A percentile compares a stretch with the other conserved stretches of the same genome.
phyloP scores from a whole-genome alignment of 345 rosid species.

The Murraya koenigii region DNA sequence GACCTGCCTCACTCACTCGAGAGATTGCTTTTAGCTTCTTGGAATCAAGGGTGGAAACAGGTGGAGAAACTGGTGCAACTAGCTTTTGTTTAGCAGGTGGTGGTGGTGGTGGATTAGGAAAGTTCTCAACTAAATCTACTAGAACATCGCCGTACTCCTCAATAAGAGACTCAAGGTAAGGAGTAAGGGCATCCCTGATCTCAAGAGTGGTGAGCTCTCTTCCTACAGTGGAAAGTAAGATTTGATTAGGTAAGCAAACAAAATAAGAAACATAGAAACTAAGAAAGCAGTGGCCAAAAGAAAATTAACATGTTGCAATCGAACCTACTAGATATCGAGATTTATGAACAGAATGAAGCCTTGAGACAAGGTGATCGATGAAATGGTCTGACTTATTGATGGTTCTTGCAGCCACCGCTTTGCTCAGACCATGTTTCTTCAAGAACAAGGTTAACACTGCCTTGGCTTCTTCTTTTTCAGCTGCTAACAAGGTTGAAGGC shows the following conservation, averaged over 20 bases:
- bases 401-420: constrained; percentile 58
- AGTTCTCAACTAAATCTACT: constrained; percentile 63
- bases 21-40: constrained; percentile 62
- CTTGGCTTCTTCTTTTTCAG: constrained; percentile 94
- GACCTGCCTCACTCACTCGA: constrained; percentile 57
- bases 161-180: constrained; percentile 71
- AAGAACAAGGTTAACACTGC: constrained; percentile 78
- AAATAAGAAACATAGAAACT: background rate
- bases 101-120: constrained; percentile 45
- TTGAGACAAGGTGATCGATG: constrained; percentile 76
- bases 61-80: constrained; percentile 23
- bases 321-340: constrained; percentile 94
- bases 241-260: background rate
- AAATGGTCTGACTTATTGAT: constrained; percentile 71
- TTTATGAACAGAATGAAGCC: constrained; percentile 75
- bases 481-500: constrained; percentile 57
- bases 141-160: constrained; percentile 60
- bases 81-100: constrained; percentile 46
- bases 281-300: constrained; percentile 9
- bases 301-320: constrained; percentile 27
- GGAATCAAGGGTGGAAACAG: constrained; percentile 35
- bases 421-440: constrained; percentile 80
- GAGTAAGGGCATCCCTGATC: constrained; percentile 77
- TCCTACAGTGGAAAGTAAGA: constrained; percentile 43
- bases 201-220: constrained; percentile 90